phyloP scores from a whole-genome alignment of 2,329 filamentous ascomycete genomes.

The Colletotrichum sp. region DNA sequence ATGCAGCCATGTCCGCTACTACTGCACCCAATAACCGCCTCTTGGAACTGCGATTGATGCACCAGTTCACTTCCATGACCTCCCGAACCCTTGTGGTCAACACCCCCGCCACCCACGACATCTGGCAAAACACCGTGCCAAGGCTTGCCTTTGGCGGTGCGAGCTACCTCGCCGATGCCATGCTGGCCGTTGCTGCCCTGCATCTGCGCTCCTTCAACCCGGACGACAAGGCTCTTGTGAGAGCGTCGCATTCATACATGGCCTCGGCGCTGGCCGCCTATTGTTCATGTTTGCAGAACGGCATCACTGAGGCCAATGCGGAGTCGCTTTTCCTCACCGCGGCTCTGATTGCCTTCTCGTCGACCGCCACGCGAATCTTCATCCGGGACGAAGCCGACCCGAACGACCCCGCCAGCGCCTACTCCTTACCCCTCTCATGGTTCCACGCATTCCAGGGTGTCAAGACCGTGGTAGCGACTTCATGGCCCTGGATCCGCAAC shows the following conservation, averaged over 20 bases:
- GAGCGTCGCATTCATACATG: constrained; percentile 69
- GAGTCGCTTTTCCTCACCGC: constrained; percentile 68
- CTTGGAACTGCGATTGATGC: constrained; percentile 67
- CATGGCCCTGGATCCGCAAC: constrained; percentile 67
- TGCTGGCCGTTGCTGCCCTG: constrained; percentile 68
- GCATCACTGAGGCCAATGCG: constrained; percentile 63
- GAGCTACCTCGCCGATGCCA: constrained; percentile 65
- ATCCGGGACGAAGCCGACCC: constrained; percentile 57
- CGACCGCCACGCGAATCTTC: constrained; percentile 67
- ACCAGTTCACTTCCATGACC: constrained; percentile 67
- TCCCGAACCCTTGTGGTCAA: constrained; percentile 63
- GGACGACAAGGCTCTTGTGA: constrained; percentile 63
- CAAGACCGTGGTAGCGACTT: constrained; percentile 67
- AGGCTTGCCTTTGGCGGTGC: constrained; percentile 64
- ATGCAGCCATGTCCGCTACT: constrained; percentile 34
- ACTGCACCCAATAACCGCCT: constrained; percentile 48
- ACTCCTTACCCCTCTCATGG: constrained; percentile 66
- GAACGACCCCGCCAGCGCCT: constrained; percentile 46
- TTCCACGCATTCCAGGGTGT: constrained; percentile 73
- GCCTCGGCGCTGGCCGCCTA: constrained; percentile 68
- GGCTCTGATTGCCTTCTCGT: constrained; percentile 69
- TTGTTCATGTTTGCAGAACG: constrained; percentile 58
- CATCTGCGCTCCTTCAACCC: constrained; percentile 63
- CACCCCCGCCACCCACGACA: constrained; percentile 54
- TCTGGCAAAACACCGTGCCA: constrained; percentile 67